Evolutionary conservation across 2,329 filamentous ascomycete genomes (phyloP), one percentile per base, ranked within the genome.

Genomic region (Shiraia sp.): DNA sequence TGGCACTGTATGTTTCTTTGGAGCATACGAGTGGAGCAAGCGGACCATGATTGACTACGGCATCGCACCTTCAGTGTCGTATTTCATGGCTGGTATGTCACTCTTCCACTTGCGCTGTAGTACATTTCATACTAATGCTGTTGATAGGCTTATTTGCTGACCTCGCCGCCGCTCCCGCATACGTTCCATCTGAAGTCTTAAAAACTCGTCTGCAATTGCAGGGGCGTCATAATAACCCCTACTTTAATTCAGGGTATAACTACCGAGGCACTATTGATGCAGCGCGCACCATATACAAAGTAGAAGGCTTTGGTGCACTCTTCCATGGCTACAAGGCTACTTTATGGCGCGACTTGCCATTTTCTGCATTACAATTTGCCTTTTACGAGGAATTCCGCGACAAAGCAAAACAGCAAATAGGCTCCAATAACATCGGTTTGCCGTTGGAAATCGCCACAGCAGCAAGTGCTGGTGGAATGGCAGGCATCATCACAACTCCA

Each of bases 281-380:
- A 2, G 83, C 86, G 10, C 83, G 86, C 55, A 96, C 90, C 1
- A 97, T 99, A 45, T 79, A 90, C 12, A 83, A 84, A 27, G 79
- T 80, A 29, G 93, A 99, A 73, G 95, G 93, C 1, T 78, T 90
- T 39, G 77, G 82, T 0, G 93, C 95, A 13, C 79, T 99, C 16
- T 99, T 96, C 69, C 87, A 95, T 58, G 93, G 93, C n/a, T 99
- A 95, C 75, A 93, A 93, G 68, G 93, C 93, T 9, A 99, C 93
- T 0, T 82, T 99, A 3, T 93, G 88, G 72, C 87, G 93, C 44
- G 93, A 99, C 61, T 79, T 99, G 15, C 93, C 93, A 2, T 99
- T 96, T 66, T 97, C 92, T 0, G 93, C 93, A 1, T 74, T 99
- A 9, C 93, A 99, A 65, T 97, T 99, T 71, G 92, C 95, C 61